Conservation (phyloP, 345 rosid genomes). For the Linum lewisii region DNA sequence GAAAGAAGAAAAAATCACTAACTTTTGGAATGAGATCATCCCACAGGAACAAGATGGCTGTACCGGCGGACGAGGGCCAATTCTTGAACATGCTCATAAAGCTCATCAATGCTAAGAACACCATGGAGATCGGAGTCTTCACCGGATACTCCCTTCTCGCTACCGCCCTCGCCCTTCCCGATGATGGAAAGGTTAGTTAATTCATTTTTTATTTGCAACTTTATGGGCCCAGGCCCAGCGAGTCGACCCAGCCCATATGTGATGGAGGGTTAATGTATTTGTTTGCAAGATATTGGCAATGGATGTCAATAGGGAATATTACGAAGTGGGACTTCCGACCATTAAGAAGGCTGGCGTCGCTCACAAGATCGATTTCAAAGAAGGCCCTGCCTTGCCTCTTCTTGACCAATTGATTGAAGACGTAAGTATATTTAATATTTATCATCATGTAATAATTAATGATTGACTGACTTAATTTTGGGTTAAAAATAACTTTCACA, state of each 20-base stretch:
- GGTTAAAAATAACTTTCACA: too few relatives aligned
- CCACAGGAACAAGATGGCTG: conserved; percentile 96
- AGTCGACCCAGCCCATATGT: too few relatives aligned
- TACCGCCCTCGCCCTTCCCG: conserved; percentile 96
- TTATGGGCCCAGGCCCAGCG: too few relatives aligned
- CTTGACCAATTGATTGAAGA: conserved; percentile 74
- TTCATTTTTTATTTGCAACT: too few relatives aligned
- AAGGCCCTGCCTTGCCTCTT: conserved; percentile 96
- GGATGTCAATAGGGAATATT: conserved; percentile 86
- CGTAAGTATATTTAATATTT: conserved; percentile 42
- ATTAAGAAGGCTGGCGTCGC: conserved; percentile 91
- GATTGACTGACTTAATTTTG: too few relatives aligned
- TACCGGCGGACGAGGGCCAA: conserved; percentile 97
- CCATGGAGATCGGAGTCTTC: conserved; percentile 99
- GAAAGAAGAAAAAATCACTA: too few relatives aligned
- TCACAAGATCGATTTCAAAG: conserved; percentile 87
- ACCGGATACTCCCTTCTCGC: conserved; percentile 96
- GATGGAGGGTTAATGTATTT: too few relatives aligned
- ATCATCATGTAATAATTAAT: too few relatives aligned
- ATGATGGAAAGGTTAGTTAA: conserved; percentile 64
- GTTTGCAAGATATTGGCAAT: conserved; percentile 83
- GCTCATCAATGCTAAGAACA: conserved; percentile 95
- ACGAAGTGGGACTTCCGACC: conserved; percentile 76
- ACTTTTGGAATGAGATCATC: too few relatives aligned
- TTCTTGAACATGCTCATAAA: conserved; percentile 85